phyloP scores from a whole-genome alignment of 1,139 yeast genomes.

The Lodderomyces parapsilosis region DNA sequence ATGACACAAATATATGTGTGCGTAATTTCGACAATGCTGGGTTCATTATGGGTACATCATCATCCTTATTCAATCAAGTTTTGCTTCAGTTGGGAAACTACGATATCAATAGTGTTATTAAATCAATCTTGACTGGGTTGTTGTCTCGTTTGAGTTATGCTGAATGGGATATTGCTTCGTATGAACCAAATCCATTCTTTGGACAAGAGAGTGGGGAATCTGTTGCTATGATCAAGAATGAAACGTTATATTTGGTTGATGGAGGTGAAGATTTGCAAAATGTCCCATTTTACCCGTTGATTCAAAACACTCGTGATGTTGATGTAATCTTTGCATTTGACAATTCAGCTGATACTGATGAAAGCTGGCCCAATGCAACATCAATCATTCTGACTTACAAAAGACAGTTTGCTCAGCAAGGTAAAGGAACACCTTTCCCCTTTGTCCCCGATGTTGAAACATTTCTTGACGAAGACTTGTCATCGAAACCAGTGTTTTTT shows the following conservation, averaged over 20 bases:
- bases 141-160: constrained; percentile 20
- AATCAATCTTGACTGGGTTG: constrained; percentile 21
- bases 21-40: constrained; percentile 45
- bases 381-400: constrained; percentile 57
- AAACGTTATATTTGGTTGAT: constrained; percentile 68
- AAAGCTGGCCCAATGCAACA: constrained; percentile 76
- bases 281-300: constrained; percentile 73
- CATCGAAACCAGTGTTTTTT: constrained; percentile 38
- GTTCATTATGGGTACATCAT: constrained; percentile 45
- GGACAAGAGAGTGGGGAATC: constrained; percentile 20
- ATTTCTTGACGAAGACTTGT: constrained; percentile 28
- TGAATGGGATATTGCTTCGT: constrained; percentile 40
- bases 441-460: constrained; percentile 33
- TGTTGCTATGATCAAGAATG: constrained; percentile 27
- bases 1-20: constrained; percentile 25
- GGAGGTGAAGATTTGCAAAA: constrained; percentile 87
- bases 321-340: constrained; percentile 84
- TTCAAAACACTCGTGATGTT: constrained; percentile 67
- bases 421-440: constrained; percentile 42
- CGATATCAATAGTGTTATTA: constrained; percentile 26
- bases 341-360: constrained; percentile 74
- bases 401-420: constrained; percentile 48
- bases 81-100: constrained; percentile 22
- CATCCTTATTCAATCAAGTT: constrained; percentile 42
- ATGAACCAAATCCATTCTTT: constrained; percentile 42